A percentile compares a stretch with the other conserved stretches of the same genome.
Conservation (phyloP, 768 basidiomycete species). For the Mycena venus region DNA sequence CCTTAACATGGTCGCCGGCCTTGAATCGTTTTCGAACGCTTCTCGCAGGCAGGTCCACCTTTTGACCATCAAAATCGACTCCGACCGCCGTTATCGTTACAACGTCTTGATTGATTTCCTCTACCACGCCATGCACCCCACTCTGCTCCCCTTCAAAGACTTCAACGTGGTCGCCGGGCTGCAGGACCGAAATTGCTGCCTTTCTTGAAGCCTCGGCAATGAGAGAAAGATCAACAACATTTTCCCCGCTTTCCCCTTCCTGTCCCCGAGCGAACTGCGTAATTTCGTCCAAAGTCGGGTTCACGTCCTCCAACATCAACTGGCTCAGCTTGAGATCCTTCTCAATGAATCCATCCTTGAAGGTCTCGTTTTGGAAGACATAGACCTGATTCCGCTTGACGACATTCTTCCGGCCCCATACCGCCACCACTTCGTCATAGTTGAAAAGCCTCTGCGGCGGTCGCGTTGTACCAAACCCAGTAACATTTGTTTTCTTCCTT, state of each 20-base stretch:
- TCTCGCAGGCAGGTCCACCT: constrained; percentile 87
- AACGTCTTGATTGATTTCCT: constrained; percentile 88
- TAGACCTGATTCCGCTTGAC: constrained; percentile 80
- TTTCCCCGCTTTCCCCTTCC: constrained; percentile 76
- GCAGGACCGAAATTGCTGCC: constrained; percentile 92
- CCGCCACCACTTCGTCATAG: constrained; percentile 90
- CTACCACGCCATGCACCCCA: constrained; percentile 93
- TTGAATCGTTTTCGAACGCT: constrained; percentile 96
- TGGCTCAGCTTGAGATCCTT: constrained; percentile 92
- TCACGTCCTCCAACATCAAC: constrained; percentile 87
- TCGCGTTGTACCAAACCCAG: constrained; percentile 70
- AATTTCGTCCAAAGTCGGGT: constrained; percentile 97
- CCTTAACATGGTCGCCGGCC: constrained; percentile 98
- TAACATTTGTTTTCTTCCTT: constrained; percentile 74
- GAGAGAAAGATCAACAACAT: constrained; percentile 86
- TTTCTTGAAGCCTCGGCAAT: constrained; percentile 95
- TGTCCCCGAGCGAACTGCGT: constrained; percentile 87
- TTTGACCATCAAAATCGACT: constrained; percentile 88
- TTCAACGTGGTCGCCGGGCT: constrained; percentile 97
- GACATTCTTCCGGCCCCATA: constrained; percentile 85
- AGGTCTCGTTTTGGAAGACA: constrained; percentile 94
- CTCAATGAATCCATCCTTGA: constrained; percentile 94
- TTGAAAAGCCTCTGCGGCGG: constrained; percentile 96
- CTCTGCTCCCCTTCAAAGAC: constrained; percentile 97
- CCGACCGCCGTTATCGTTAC: constrained; percentile 87